Evolutionary conservation across 805 yeast species (phyloP), one percentile per base, ranked within the genome.

Genomic region (Candida ascalaphidarum): DNA sequence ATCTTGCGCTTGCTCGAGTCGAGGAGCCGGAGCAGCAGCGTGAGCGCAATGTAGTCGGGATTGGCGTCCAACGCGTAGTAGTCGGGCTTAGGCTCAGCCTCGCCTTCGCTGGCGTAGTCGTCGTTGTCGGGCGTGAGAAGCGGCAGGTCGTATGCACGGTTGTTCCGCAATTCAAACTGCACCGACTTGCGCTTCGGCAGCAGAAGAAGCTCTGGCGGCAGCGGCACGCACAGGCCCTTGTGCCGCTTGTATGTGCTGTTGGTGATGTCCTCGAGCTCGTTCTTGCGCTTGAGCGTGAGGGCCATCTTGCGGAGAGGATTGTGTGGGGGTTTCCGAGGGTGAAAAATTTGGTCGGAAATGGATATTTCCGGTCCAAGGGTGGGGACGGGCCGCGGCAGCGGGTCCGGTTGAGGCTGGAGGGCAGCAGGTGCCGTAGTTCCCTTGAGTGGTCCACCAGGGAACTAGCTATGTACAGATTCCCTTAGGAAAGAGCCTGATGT

Each of bases 61-160:
- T 62, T 58, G 8, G 39, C 32, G 30, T 41, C 40, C 30, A 53
- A 40, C 15, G 37, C 31, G 20, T 25, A 21, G 21, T 14, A 23
- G 25, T 35, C 35, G 11, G 30, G 25, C 17, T 17, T 22, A 17
- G 20, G 17, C 13, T 17, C 23, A 14, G 26, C 11, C 15, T 31
- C 32, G 20, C 16, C 11, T 23, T 5, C 14, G 27, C 20, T 18
- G 17, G 21, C 21, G 20, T 25, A 22, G 15, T 47, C 45, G 32
- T 50, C 48, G 17, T 52, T 58, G 29, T 58, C 55, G 4, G 68
- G 68, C 2, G 68, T 61, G 28, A 61, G 45, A 19, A 61, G 47
- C 5, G 65, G 65, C 24, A 58, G 48, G 21, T 53, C 51, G 31
- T 52, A 55, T 19, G 37, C 40, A 31, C 46, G 44, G 29, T 51